Evolutionary conservation across 2,329 filamentous ascomycete genomes (phyloP), one percentile per base, ranked within the genome.

Genomic region (Shiraia sp.): DNA sequence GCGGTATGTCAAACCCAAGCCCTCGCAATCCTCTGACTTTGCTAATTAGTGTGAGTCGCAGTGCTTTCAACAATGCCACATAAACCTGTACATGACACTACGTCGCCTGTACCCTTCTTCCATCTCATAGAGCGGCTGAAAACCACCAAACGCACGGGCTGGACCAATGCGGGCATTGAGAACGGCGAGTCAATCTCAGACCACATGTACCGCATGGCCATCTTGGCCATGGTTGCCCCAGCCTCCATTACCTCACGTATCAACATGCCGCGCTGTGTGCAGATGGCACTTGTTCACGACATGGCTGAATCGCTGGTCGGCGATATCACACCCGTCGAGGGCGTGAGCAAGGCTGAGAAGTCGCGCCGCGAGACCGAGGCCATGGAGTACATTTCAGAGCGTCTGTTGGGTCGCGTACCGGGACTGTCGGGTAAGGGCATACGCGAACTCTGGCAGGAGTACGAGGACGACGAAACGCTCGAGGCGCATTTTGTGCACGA

Each of bases 121-220:
- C 93, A 99, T 75, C 79, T 96, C 47, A 82, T 99, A 49, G 88
- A 95, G 71, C 87, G 88, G 34, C 81, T 99, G 42, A 99, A 99
- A 80, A 96, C 91, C 6, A 96, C 88, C 48, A 95, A 95, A 71
- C 87, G 93, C 47, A 93, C 96, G 72, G 93, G 93, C 53, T 99
- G 93, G 93, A 82, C 88, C 41, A 82, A 92, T 25, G 96, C 96
- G 66, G 84, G 83, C 26, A 90, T 99, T 53, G 55, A 68, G 42
- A 52, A 72, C 44, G 87, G 89, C 67, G 93, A 99, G 72, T 95
- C 90, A 2, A 96, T 99, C 65, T 81, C 89, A 39, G 93, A 99
- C 74, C 93, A 99, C 79, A 99, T 99, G 93, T 99, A 97, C 74
- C 90, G 93, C 73, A 99, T 99, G 93, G 90, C 91, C 35, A 81